A percentile compares a stretch with the other conserved stretches of the same genome.
These are phyloP conservation scores for Termitomyces sp. DNA, from an alignment of 768 basidiomycete species.

Conservation along the genomic window DNA sequence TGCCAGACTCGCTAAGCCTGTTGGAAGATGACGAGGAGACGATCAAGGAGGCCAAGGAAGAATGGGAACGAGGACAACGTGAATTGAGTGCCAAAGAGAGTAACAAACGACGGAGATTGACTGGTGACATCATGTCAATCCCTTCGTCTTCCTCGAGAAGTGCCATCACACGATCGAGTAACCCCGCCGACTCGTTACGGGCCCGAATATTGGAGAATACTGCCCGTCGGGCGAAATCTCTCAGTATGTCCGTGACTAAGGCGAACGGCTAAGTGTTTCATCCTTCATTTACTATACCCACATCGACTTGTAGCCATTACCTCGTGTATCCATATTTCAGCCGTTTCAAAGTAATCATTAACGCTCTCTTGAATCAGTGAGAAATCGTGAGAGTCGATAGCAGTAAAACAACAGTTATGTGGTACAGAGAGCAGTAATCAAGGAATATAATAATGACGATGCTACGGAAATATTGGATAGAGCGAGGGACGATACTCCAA, in stretches of 20 bases:
- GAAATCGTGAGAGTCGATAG: conserved; percentile 55
- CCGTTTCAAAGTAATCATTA: neutral
- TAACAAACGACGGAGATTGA: conserved; percentile 43
- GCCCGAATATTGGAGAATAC: conserved; percentile 57
- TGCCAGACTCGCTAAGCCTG: conserved; percentile 65
- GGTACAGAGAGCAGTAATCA: conserved; percentile 51
- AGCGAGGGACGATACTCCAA: conserved; percentile 30
- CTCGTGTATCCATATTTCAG: neutral
- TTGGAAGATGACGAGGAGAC: conserved; percentile 60
- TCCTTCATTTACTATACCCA: neutral
- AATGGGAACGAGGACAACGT: conserved; percentile 52
- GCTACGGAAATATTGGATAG: conserved; percentile 24
- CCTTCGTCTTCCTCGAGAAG: conserved; percentile 19
- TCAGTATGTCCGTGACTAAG: conserved; percentile 1
- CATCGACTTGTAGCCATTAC: neutral
- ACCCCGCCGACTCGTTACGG: conserved; percentile 38
- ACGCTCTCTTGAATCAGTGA: conserved; percentile 18
- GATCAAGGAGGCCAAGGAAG: conserved; percentile 53
- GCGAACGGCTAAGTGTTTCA: neutral
- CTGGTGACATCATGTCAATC: conserved; percentile 21
- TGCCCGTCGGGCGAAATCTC: conserved; percentile 30
- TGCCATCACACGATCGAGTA: conserved; percentile 10
- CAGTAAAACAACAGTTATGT: conserved; percentile 55
- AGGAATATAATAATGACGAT: conserved; percentile 29
- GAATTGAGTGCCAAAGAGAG: conserved; percentile 38